Evolutionary conservation across 2,329 filamentous ascomycete species (phyloP).

Genomic region (Trichoderma lentiforme): DNA sequence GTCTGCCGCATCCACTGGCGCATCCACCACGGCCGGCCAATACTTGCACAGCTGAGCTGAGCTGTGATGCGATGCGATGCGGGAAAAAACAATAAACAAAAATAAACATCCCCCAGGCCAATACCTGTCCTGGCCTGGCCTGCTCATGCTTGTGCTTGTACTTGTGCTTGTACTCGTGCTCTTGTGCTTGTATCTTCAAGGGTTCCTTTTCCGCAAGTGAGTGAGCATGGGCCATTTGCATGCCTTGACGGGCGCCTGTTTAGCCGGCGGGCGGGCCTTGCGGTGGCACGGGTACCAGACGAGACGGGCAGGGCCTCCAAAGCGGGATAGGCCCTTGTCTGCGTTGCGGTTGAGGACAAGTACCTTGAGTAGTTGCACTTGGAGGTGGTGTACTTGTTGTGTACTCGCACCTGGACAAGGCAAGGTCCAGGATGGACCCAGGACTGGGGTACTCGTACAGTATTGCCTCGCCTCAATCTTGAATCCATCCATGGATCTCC

Average conservation of each 20-base stretch:
- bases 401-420: neutral
- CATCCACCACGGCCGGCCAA: neutral
- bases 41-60: neutral
- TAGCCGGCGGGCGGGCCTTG: constrained; percentile 17
- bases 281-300: constrained; percentile 12
- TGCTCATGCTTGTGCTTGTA: neutral
- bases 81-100: neutral
- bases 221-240: neutral
- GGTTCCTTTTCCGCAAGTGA: neutral
- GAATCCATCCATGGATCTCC: neutral
- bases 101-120: neutral
- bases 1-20: neutral
- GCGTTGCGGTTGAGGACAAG: neutral
- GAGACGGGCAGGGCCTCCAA: neutral
- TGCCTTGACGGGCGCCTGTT: constrained; percentile 18
- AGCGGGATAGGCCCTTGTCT: neutral
- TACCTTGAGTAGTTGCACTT: neutral
- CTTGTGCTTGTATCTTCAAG: neutral
- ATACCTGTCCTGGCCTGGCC: neutral
- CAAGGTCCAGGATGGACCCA: neutral
- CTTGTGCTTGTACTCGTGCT: neutral
- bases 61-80: neutral
- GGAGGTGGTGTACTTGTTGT: neutral
- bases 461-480: neutral
- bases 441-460: neutral